These are phyloP conservation scores for Phanerochaete sordida DNA, from an alignment of 768 basidiomycete genomes.

Conservation along the genomic window DNA sequence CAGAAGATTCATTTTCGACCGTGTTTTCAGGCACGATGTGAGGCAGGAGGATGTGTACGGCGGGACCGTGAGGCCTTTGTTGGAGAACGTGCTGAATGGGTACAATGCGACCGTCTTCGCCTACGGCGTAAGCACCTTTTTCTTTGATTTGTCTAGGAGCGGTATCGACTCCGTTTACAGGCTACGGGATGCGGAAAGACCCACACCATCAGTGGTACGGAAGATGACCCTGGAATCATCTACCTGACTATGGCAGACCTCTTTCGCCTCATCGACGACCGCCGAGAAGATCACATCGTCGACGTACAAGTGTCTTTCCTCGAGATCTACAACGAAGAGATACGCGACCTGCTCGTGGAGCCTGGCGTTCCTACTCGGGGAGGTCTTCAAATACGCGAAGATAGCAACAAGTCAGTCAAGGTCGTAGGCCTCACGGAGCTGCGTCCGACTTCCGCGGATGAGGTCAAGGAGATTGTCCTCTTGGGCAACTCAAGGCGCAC, in stretches of 20 bases:
- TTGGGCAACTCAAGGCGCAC: constrained; percentile 86
- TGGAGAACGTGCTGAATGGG: constrained; percentile 85
- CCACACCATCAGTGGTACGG: constrained; percentile 95
- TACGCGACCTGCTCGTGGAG: constrained; percentile 89
- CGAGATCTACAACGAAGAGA: constrained; percentile 99
- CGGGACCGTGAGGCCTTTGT: constrained; percentile 78
- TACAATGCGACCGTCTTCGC: constrained; percentile 98
- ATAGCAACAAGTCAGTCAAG: constrained; percentile 72
- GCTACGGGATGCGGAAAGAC: constrained; percentile 99
- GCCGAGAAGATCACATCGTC: constrained; percentile 78
- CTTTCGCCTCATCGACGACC: constrained; percentile 88
- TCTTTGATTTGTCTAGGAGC: constrained; percentile 2
- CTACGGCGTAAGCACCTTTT: constrained; percentile 74
- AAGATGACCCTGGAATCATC: constrained; percentile 86
- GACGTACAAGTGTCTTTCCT: constrained; percentile 94
- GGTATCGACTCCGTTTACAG: constrained; percentile 37
- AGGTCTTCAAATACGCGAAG: constrained; percentile 91
- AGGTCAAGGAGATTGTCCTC: constrained; percentile 92
- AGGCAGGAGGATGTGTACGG: constrained; percentile 87
- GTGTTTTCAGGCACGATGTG: constrained; percentile 80
- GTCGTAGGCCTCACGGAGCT: constrained; percentile 84
- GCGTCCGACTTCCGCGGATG: constrained; percentile 79
- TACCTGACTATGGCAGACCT: constrained; percentile 97
- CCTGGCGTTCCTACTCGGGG: constrained; percentile 69
- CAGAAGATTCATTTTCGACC: constrained; percentile 95